phyloP scores from a whole-genome alignment of 257 asterid genomes.

The Solanum chiquidenum region DNA sequence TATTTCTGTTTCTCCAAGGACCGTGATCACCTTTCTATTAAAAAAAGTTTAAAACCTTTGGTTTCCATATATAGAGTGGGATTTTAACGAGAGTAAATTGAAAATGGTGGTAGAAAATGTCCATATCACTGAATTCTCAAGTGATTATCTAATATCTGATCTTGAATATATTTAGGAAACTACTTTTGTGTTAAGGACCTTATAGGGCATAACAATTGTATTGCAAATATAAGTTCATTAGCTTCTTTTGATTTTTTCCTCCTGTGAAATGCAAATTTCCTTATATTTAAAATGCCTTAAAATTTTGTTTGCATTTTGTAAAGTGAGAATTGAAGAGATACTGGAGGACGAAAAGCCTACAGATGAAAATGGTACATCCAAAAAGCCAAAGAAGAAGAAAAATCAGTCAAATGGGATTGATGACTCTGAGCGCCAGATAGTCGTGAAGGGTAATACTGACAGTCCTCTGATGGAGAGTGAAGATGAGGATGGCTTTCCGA shows the following conservation, averaged over 20 bases:
- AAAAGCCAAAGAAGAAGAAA: slow-evolving; percentile 48
- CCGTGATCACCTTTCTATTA: background rate
- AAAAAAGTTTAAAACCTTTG: background rate
- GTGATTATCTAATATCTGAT: background rate
- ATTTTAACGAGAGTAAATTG: background rate
- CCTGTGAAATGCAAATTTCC: background rate
- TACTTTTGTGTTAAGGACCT: background rate
- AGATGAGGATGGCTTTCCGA: slow-evolving; percentile 93
- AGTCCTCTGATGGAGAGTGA: slow-evolving; percentile 57
- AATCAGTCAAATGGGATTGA: slow-evolving; percentile 16
- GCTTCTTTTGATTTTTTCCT: background rate
- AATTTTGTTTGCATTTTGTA: slow-evolving; percentile 1
- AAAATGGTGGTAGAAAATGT: background rate
- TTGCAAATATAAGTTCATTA: background rate
- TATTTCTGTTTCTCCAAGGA: background rate
- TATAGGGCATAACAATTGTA: background rate
- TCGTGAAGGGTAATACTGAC: slow-evolving; percentile 27
- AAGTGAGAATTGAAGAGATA: slow-evolving; percentile 87
- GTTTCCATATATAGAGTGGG: background rate
- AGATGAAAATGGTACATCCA: slow-evolving; percentile 26
- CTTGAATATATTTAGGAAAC: background rate
- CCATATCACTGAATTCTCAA: background rate
- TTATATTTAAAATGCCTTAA: background rate
- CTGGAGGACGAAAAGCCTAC: slow-evolving; percentile 55
- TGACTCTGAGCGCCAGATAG: slow-evolving; percentile 31